A percentile compares a stretch with the other conserved stretches of the same genome.
Evolutionary conservation across 1,284 basidiomycete species (phyloP).

Genomic region (Wolfiporia cocos): DNA sequence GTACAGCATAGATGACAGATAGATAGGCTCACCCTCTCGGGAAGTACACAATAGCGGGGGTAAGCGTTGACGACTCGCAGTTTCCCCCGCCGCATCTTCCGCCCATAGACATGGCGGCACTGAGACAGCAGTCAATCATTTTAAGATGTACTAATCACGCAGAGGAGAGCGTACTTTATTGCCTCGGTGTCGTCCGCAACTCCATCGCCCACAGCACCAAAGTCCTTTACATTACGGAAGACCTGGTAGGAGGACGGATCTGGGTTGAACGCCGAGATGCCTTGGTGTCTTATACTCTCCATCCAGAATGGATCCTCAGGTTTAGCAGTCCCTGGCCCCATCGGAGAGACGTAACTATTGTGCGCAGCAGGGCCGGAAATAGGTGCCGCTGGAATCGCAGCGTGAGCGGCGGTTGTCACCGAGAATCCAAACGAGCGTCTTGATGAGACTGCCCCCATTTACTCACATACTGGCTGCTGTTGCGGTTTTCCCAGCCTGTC

Average conservation of each 20-base stretch:
- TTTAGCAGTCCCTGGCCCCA: slow-evolving; percentile 42
- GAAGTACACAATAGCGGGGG: slow-evolving; percentile 53
- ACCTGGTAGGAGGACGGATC: slow-evolving; percentile 56
- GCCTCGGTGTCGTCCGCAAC: slow-evolving; percentile 64
- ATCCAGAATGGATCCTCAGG: slow-evolving; percentile 64
- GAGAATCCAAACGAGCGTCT: no score
- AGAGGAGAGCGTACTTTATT: slow-evolving; percentile 44
- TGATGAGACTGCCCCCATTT: no score
- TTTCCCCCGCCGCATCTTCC: slow-evolving; percentile 49
- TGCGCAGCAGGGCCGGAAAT: background rate
- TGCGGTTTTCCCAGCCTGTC: slow-evolving; percentile 3
- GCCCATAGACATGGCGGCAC: slow-evolving; percentile 50
- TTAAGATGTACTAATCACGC: background rate
- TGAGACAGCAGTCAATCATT: slow-evolving; percentile 16
- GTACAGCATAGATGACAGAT: background rate
- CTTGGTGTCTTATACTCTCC: slow-evolving; percentile 64
- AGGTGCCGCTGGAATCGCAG: background rate
- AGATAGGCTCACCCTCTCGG: slow-evolving; percentile 30
- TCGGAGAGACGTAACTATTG: slow-evolving; percentile 19
- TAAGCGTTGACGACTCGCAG: slow-evolving; percentile 32
- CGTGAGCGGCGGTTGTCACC: background rate
- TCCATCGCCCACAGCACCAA: slow-evolving; percentile 63
- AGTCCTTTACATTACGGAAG: slow-evolving; percentile 68
- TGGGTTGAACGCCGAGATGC: slow-evolving; percentile 47
- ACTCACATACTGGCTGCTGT: background rate